These are phyloP conservation scores for Pseudopyricularia cyperi DNA, from an alignment of 2,329 filamentous ascomycete genomes.

Conservation along the genomic window DNA sequence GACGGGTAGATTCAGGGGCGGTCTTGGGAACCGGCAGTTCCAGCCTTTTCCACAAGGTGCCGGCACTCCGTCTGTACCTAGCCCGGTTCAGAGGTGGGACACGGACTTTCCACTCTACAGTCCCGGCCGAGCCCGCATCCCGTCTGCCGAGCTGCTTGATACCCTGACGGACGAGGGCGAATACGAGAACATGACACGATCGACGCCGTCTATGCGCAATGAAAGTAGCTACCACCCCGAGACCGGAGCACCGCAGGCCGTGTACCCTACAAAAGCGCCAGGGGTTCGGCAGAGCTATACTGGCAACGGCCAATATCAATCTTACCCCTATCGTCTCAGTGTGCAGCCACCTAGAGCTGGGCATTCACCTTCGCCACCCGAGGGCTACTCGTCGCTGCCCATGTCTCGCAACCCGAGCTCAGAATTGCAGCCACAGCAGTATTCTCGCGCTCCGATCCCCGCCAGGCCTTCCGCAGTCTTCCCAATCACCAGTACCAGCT, in stretches of 20 bases:
- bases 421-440: constrained; percentile 15
- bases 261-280: background rate
- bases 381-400: constrained; percentile 34
- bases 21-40: constrained; percentile 1
- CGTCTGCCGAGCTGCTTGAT: constrained; percentile 8
- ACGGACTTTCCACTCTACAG: constrained; percentile 10
- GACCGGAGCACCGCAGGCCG: background rate
- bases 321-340: constrained; percentile 7
- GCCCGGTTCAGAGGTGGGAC: constrained; percentile 13
- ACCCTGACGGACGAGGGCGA: constrained; percentile 2
- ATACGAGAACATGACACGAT: background rate
- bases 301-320: background rate
- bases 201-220: constrained; percentile 2
- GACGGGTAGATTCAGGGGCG: background rate
- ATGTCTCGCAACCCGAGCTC: constrained; percentile 33
- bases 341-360: constrained; percentile 13
- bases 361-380: constrained; percentile 7
- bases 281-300: background rate
- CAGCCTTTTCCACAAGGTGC: constrained; percentile 1
- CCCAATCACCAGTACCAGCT: background rate
- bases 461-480: background rate
- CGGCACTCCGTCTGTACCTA: background rate
- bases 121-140: constrained; percentile 9
- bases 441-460: background rate
- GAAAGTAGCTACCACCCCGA: background rate